A percentile compares a stretch with the other conserved stretches of the same genome.
Evolutionary conservation across 2,329 filamentous ascomycete genomes (phyloP).

Genomic region (Penicillium oxalicum): DNA sequence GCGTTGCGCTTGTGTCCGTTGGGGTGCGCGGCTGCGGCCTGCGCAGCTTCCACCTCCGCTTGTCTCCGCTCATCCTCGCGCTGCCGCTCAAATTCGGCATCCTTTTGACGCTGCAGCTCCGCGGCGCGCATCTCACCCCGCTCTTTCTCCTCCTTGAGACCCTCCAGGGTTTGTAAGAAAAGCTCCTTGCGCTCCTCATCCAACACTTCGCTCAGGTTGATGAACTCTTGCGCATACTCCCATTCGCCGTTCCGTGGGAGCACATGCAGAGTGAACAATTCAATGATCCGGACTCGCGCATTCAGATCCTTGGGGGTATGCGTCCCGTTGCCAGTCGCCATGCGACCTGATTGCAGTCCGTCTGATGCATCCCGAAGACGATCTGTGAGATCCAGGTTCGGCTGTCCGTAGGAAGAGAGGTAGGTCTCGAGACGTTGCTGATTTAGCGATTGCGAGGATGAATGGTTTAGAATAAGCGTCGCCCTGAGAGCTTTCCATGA

Average conservation of each 20-base stretch:
- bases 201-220: constrained; percentile 74
- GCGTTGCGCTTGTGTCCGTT: constrained; percentile 48
- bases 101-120: constrained; percentile 57
- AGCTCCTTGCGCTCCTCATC: constrained; percentile 88
- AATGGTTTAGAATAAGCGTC: constrained; percentile 85
- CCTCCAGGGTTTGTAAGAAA: constrained; percentile 79
- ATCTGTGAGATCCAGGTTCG: constrained; percentile 65
- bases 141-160: constrained; percentile 75
- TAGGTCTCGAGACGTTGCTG: constrained; percentile 85
- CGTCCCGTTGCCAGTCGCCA: constrained; percentile 53
- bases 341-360: constrained; percentile 29
- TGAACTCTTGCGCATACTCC: constrained; percentile 91
- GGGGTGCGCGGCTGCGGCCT: constrained; percentile 32
- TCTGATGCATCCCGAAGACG: constrained; percentile 47
- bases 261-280: constrained; percentile 91
- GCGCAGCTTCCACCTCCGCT: constrained; percentile 27
- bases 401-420: constrained; percentile 68
- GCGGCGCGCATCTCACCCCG: constrained; percentile 60
- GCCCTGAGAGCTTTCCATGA: constrained; percentile 51
- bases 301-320: constrained; percentile 80
- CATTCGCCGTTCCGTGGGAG: constrained; percentile 91
- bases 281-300: constrained; percentile 81
- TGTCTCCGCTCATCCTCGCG: constrained; percentile 41
- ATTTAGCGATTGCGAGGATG: constrained; percentile 73
- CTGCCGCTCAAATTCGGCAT: constrained; percentile 49